phyloP scores from a whole-genome alignment of 805 yeast species.

The Suhomyces pyralidae region DNA sequence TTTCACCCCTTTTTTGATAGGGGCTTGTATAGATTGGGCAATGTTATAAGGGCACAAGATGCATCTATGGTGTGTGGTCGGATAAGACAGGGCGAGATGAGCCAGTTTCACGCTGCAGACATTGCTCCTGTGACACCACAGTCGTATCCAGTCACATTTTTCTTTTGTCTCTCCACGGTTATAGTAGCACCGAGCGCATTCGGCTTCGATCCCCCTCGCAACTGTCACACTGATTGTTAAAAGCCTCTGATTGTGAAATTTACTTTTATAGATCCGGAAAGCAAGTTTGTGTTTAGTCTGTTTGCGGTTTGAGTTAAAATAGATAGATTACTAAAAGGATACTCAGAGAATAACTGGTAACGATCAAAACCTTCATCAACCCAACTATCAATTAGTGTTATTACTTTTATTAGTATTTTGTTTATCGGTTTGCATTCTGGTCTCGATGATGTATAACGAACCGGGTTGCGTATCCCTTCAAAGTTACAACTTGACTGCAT shows the following conservation, averaged over 20 bases:
- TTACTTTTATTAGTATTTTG: too few relatives aligned
- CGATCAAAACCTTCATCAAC: neutral
- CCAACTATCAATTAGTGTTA: too few relatives aligned
- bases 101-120: neutral
- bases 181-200: neutral
- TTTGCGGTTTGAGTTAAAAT: neutral
- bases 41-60: neutral
- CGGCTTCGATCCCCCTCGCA: neutral
- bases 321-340: neutral
- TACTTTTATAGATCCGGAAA: neutral
- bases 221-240: neutral
- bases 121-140: neutral
- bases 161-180: neutral
- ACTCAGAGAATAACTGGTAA: too few relatives aligned
- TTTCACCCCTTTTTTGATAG: slow-evolving; percentile 5
- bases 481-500: neutral
- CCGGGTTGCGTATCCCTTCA: neutral
- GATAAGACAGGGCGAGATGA: neutral
- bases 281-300: neutral
- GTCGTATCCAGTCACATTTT: neutral
- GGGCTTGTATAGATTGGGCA: neutral
- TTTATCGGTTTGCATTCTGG: too few relatives aligned
- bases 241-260: neutral
- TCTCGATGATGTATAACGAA: neutral
- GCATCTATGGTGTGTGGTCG: neutral